Evolutionary conservation across 176 grass and related monocot species (phyloP), one percentile per base, ranked within the genome.

Genomic region (Puccinellia tenuiflora): DNA sequence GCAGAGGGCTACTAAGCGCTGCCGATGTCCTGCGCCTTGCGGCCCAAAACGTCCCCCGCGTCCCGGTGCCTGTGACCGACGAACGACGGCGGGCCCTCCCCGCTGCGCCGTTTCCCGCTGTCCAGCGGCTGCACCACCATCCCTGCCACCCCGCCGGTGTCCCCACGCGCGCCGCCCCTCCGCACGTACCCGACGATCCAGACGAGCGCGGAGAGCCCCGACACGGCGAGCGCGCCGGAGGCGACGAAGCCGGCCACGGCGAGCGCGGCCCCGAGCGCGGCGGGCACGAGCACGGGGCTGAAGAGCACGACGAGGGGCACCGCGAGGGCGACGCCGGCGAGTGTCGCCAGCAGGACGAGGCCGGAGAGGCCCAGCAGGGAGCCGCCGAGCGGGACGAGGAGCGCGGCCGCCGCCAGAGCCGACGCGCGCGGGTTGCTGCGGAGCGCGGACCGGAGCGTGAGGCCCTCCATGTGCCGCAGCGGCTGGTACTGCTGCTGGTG

Each of bases 221-320:
- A 61, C 6, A 90, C 64, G 26, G 38, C 65, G 40, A 83, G 56
- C n/a, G 47, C 88, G 63, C 91, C 91, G 3, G 85, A 50, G 13
- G 88, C 72, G 14, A 53, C 28, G 68, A 93, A 55, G 22, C 85
- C 91, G 8, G 77, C 73, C 2, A 30, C 47, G 3, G 85, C 55
- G 38, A 90, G 87, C 52, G 20, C 84, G 3, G 79, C 35, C 0
- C 35, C 88, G 24, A 92, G 21, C 3, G 40, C 90, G 9, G 77
- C 84, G 0, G 87, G 77, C 7, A 90, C 71, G 22, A 92, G 63
- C 11, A 92, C 78, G 21, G 91, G 87, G 71, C 91, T 92, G 85
- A 85, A 87, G 28, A 92, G 52, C 43, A 92, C 31, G 29, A 87
- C 75, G 42, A 90, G 84, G 7, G 87, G 87, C 39, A 65, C n/a